phyloP scores from a whole-genome alignment of 345 rosid genomes.

The Syzygium jambos region DNA sequence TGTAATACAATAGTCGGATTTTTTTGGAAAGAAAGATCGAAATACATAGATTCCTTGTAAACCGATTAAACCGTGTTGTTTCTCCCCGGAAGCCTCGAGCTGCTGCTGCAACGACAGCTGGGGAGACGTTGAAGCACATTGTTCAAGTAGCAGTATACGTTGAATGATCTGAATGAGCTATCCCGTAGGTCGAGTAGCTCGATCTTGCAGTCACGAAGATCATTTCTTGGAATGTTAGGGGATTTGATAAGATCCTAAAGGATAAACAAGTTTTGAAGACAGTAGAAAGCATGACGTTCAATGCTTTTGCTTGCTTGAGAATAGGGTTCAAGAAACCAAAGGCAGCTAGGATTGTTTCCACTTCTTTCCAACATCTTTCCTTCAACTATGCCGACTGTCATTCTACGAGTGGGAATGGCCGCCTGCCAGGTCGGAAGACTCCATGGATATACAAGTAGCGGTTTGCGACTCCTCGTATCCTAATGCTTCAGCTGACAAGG shows the following conservation, averaged over 20 bases:
- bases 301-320: not conserved
- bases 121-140: too few species aligned
- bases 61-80: not conserved
- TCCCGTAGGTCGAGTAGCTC: not conserved
- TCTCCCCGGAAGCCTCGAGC: not conserved
- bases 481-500: not conserved
- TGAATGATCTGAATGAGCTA: not conserved
- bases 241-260: not conserved
- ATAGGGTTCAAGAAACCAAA: not conserved
- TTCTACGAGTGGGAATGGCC: not conserved
- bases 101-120: not conserved
- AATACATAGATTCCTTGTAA: not conserved
- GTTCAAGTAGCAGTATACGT: not conserved
- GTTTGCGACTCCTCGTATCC: not conserved
- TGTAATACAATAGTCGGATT: not conserved
- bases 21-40: not conserved
- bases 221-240: not conserved
- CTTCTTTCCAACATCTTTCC: not conserved
- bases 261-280: not conserved
- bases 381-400: not conserved
- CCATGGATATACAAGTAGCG: not conserved
- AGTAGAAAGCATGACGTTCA: not conserved
- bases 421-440: not conserved
- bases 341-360: not conserved
- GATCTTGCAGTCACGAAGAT: not conserved